Percentiles rank a stretch among this genome's conserved stretches.
phyloP scores from a whole-genome alignment of 306 rosid genomes.

The Dryas octopetala region DNA sequence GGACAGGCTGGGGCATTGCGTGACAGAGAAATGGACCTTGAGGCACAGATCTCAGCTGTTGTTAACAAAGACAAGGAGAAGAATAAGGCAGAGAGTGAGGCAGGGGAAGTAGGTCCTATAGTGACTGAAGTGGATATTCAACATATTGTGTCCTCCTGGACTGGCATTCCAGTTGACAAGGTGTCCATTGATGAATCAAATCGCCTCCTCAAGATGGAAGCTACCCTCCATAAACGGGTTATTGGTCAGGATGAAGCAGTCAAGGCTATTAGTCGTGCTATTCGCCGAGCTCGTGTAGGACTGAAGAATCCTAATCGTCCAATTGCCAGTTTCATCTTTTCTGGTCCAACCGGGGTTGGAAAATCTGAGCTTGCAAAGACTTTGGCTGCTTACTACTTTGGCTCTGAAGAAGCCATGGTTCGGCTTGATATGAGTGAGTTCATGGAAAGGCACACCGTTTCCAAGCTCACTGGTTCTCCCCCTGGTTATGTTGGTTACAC shows the following conservation, averaged over 20 bases:
- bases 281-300: slow-evolving; percentile 96
- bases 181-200: slow-evolving; percentile 91
- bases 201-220: slow-evolving; percentile 99
- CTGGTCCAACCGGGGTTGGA: slow-evolving; percentile 99
- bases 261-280: slow-evolving; percentile 89
- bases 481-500: slow-evolving; percentile 98
- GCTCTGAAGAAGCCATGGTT: slow-evolving; percentile 96
- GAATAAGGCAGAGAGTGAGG: slow-evolving; percentile 96
- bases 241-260: slow-evolving; percentile 97
- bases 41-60: slow-evolving; percentile 75
- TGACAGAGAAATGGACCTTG: slow-evolving; percentile 89
- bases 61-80: slow-evolving; percentile 89
- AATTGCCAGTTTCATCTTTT: slow-evolving; percentile 93
- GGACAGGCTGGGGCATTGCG: slow-evolving; percentile 89
- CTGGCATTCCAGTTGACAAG: slow-evolving; percentile 96
- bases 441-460: slow-evolving; percentile 94
- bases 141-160: slow-evolving; percentile 88
- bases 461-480: slow-evolving; percentile 94
- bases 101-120: slow-evolving; percentile 76
- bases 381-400: slow-evolving; percentile 83
- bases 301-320: slow-evolving; percentile 94
- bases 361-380: slow-evolving; percentile 93
- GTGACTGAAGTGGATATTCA: slow-evolving; percentile 94
- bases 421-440: slow-evolving; percentile 98
- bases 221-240: slow-evolving; percentile 78